Evolutionary conservation across 2,329 filamentous ascomycete species (phyloP).

Genomic region (Coniochaeta ligniaria): DNA sequence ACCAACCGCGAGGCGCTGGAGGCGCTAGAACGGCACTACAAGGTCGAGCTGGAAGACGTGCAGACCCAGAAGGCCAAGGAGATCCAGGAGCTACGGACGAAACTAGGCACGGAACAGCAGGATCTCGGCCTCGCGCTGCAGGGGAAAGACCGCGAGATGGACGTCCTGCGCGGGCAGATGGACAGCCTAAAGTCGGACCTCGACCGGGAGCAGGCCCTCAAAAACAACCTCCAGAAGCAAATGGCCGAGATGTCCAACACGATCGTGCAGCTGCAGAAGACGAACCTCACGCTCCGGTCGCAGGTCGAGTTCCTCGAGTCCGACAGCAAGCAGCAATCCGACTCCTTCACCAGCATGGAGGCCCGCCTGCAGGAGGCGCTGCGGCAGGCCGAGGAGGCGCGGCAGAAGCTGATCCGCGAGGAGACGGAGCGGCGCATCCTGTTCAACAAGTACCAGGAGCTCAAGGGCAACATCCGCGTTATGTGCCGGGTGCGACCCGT

Average conservation of each 20-base stretch:
- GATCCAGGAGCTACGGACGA: conserved; percentile 54
- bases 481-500: conserved; percentile 91
- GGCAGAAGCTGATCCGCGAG: conserved; percentile 80
- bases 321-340: conserved; percentile 80
- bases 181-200: conserved; percentile 42
- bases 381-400: conserved; percentile 59
- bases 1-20: conserved; percentile 63
- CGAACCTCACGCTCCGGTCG: conserved; percentile 67
- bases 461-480: conserved; percentile 96
- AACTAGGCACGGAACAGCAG: conserved; percentile 42
- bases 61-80: conserved; percentile 50
- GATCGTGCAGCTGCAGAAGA: conserved; percentile 63
- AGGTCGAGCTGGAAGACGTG: conserved; percentile 61
- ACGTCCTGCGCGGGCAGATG: conserved; percentile 36
- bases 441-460: conserved; percentile 95
- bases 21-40: conserved; percentile 54
- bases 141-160: conserved; percentile 47
- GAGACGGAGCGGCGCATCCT: conserved; percentile 85
- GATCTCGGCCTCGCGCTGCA: conserved; percentile 39
- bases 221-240: conserved; percentile 42
- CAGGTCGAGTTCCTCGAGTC: conserved; percentile 88
- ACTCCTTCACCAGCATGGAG: conserved; percentile 77
- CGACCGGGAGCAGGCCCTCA: conserved; percentile 57
- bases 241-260: conserved; percentile 53
- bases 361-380: conserved; percentile 72